These are phyloP conservation scores for Malus domestica DNA, from an alignment of 306 rosid genomes.

Conservation along the genomic window DNA sequence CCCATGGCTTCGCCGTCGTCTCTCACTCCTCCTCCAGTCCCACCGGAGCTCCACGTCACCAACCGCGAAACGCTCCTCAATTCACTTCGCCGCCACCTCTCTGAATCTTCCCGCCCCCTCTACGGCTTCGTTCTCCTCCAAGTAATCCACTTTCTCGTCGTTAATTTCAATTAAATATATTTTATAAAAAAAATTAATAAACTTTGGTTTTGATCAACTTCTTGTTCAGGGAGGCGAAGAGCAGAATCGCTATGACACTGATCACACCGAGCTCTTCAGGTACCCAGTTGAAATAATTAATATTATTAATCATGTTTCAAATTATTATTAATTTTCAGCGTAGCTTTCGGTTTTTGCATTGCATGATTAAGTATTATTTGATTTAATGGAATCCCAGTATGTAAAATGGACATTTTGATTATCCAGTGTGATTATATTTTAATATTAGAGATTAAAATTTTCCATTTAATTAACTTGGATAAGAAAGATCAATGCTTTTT, in stretches of 20 bases:
- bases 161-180: neutral
- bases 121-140: slow-evolving; percentile 75
- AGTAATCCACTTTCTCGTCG: slow-evolving; percentile 19
- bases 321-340: neutral
- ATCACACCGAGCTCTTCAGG: slow-evolving; percentile 84
- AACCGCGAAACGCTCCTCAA: slow-evolving; percentile 52
- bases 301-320: neutral
- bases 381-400: neutral
- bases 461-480: neutral
- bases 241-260: slow-evolving; percentile 79
- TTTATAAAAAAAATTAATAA: neutral
- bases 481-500: neutral
- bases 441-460: neutral
- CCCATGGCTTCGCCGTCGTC: slow-evolving; percentile 7
- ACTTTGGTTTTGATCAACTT: neutral
- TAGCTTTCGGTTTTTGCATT: neutral
- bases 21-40: slow-evolving; percentile 50
- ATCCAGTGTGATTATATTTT: neutral
- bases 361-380: neutral
- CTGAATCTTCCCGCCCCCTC: slow-evolving; percentile 44
- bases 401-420: neutral
- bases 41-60: slow-evolving; percentile 44
- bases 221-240: slow-evolving; percentile 68
- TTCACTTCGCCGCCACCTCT: slow-evolving; percentile 50
- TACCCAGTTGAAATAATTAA: slow-evolving; percentile 5